These are phyloP conservation scores for Tephrocybe sp. DNA, from an alignment of 768 basidiomycete genomes.

Conservation along the genomic window DNA sequence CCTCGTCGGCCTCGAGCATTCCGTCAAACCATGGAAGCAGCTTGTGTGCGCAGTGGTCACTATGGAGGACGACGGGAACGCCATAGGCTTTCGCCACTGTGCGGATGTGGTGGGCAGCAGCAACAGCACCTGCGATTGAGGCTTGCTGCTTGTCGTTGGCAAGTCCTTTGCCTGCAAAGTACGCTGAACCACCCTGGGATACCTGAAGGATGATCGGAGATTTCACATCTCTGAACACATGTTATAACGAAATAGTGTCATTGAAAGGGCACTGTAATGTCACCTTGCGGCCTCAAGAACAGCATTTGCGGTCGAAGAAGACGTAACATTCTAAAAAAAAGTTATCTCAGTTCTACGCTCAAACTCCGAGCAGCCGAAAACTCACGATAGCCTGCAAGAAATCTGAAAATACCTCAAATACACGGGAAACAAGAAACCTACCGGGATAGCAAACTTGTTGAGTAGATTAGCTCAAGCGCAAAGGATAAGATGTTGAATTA, in stretches of 20 bases:
- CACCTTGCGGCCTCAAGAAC: conserved; percentile 94
- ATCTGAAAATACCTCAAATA: conserved; percentile 3
- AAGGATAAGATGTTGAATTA: conserved; percentile 30
- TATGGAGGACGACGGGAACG: conserved; percentile 95
- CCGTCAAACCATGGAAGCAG: conserved; percentile 99
- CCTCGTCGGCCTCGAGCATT: conserved; percentile 96
- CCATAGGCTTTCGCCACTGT: conserved; percentile 88
- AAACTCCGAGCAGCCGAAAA: conserved; percentile 20
- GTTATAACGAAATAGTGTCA: conserved; percentile 15
- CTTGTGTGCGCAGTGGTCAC: conserved; percentile 98
- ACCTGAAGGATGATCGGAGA: conserved; percentile 97
- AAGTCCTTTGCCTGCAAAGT: conserved; percentile 96
- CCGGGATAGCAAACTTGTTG: conserved; percentile 78
- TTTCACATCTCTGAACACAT: conserved; percentile 76
- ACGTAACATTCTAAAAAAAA: conserved; percentile 82
- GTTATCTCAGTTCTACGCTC: conserved; percentile 9
- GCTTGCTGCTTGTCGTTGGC: conserved; percentile 95
- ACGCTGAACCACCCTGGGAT: conserved; percentile 95
- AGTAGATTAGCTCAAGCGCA: conserved; percentile 5
- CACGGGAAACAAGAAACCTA: conserved; percentile 40
- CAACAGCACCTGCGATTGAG: conserved; percentile 88
- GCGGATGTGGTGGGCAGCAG: conserved; percentile 91
- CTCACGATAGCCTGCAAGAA: conserved; percentile 70
- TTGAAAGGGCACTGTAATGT: conserved; percentile 5
- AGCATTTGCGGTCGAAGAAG: conserved; percentile 93